Conservation (phyloP, 345 rosid species). For the Camelina hispida region DNA sequence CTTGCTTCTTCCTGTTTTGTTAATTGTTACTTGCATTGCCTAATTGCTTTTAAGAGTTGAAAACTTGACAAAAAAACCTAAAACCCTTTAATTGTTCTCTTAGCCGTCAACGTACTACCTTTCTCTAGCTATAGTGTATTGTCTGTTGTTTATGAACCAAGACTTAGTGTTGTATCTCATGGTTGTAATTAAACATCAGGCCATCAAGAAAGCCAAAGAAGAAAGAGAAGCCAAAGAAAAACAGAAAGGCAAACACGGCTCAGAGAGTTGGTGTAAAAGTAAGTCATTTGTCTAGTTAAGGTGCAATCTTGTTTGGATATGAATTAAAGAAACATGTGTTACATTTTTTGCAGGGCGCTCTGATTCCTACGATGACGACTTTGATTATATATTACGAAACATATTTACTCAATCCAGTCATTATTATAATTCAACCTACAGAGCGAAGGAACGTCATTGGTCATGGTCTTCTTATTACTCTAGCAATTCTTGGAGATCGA, state of each 20-base stretch:
- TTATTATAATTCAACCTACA: constrained; percentile 54
- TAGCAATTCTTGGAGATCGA: constrained; percentile 50
- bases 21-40: too few species aligned
- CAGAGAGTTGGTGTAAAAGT: constrained; percentile 51
- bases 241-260: constrained; percentile 38
- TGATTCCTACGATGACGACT: constrained; percentile 55
- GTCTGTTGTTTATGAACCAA: constrained; percentile 13
- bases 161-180: constrained; percentile 16
- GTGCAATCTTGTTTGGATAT: not conserved
- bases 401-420: constrained; percentile 54
- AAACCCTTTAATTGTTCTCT: constrained; percentile 1
- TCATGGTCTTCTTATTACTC: constrained; percentile 48
- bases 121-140: not conserved
- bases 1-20: not conserved
- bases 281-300: constrained; percentile 42
- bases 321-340: not conserved
- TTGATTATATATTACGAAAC: constrained; percentile 55
- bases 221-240: constrained; percentile 22
- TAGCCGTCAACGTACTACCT: not conserved
- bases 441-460: constrained; percentile 50
- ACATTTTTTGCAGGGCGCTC: constrained; percentile 52
- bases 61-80: constrained; percentile 7
- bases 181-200: constrained; percentile 54
- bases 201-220: constrained; percentile 23
- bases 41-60: constrained; percentile 1